Evolutionary conservation across 148 eudicot genomes (phyloP), one percentile per base, ranked within the genome.

Genomic region (Cornus suecica): DNA sequence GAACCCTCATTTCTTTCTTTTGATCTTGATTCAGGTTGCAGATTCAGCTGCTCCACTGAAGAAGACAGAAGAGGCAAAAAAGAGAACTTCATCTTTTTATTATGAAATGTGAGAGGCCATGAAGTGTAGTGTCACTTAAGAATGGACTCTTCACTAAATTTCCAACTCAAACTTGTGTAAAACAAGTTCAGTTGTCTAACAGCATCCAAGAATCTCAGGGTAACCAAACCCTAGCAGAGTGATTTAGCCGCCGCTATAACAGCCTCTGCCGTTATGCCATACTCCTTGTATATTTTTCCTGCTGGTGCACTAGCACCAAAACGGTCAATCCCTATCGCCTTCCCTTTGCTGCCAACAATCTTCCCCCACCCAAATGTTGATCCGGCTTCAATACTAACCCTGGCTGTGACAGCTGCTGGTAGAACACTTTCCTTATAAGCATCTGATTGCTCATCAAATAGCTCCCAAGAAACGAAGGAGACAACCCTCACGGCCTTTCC

Each of bases 261-360:
- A 41, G 94, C 97, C 78, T 94, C 99, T 34, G 84, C 88, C 4
- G 99, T 92, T 64, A 94, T 82, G 34, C 97, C 97, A 27, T 79
- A 89, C 86, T 94, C 99, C 90, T 92, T 89, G 90, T 94, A 94
- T 71, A 94, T 90, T 58, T 75, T 94, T 0, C 80, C 90, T 22
- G 99, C 99, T 15, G 99, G 99, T 65, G 99, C 99, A 91, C 97
- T 92, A 0, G 99, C 96, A 11, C 99, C 99, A 71, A 92, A 94
- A 22, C 79, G 66, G 78, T 94, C 99, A 75, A 94, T 94, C 22
- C 99, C 99, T 22, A 94, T 92, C 0, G 94, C 82, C 83, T 92
- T 94, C 4, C 99, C 98, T 70, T 79, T 87, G 58, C 65, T 34
- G n/a, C 97, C 97, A 15, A 91, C 91, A 60, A 81, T 78, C 79